Evolutionary conservation across 257 asterid species (phyloP).

Genomic region (Vinca minor): DNA sequence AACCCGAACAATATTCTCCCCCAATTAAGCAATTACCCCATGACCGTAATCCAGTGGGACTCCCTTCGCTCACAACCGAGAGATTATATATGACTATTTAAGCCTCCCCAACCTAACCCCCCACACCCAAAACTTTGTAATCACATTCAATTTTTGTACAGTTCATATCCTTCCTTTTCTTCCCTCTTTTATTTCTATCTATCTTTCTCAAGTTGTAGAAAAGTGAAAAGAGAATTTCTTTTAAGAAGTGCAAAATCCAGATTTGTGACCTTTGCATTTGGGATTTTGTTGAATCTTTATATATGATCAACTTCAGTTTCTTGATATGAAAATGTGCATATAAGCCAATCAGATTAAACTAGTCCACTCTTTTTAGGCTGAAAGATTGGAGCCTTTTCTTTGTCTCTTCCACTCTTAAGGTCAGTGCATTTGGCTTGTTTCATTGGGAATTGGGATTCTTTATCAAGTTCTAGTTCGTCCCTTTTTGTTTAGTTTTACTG

Average conservation of each 20-base stretch:
- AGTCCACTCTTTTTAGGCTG: neutral
- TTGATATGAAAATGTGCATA: conserved; percentile 20
- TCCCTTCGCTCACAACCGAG: no score
- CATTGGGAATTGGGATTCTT: neutral
- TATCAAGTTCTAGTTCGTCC: conserved; percentile 1
- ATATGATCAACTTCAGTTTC: conserved; percentile 14
- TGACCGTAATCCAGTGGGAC: no score
- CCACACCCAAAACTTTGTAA: conserved; percentile 5
- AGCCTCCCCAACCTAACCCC: conserved; percentile 53
- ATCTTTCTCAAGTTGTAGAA: neutral
- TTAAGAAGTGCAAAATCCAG: conserved; percentile 18
- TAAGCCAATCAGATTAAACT: conserved; percentile 21
- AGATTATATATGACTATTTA: conserved; percentile 30
- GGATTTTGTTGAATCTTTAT: conserved; percentile 9
- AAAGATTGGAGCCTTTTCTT: conserved; percentile 25
- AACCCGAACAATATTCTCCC: no score
- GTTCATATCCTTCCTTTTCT: neutral
- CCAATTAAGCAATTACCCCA: no score
- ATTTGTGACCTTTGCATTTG: conserved; percentile 27
- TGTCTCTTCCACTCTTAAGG: conserved; percentile 27
- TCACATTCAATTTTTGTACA: neutral
- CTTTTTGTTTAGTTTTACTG: conserved; percentile 1
- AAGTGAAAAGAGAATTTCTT: no score
- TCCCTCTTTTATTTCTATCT: neutral
- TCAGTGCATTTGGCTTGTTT: conserved; percentile 13